Evolutionary conservation across 1,139 yeast genomes (phyloP), one percentile per base, ranked within the genome.

Genomic region (Kodamaea anthophila): DNA sequence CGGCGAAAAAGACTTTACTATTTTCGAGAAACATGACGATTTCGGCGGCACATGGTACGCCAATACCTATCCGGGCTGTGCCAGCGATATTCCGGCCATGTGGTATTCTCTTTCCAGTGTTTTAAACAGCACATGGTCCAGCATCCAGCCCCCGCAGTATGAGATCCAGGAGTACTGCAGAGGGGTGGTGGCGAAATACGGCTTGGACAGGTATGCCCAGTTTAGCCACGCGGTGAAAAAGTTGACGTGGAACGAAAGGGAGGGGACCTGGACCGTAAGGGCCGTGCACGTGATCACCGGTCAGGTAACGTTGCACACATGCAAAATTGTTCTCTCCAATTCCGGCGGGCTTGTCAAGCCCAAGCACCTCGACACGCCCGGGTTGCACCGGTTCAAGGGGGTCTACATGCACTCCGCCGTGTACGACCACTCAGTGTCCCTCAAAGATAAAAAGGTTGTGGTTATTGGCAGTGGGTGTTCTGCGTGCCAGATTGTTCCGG

Each of bases 21-120:
- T 69, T 5, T 67, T 63, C 37, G 77, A 70, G 36, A 61, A 62
- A 37, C 71, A 64, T 34, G 53, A 49, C 29, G 50, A 59, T 29
- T 55, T 67, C 35, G 77, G 77, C 10, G 77, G 77, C 4, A 68
- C 74, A 21, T 70, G 77, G 77, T 63, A 59, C 46, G 70, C 72
- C 29, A 70, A 70, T 40, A 57, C 71, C 3, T 70, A 70, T 39
- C 77, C 76, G 3, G 76, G 75, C 4, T 69, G 73, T 44, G 76
- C 74, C 22, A 60, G 68, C 15, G 73, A 66, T 42, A 61, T 69
- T 32, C 77, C 76, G 4, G 69, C 71, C 2, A 43, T 66, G 19
- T 70, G 72, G 66, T 66, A 69, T 35, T 60, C 69, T 18, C 58
- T 58, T 30, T 60, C 57, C 15, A 55, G 54, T 30, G 69, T 57